Evolutionary conservation across 2,329 filamentous ascomycete species (phyloP).

Genomic region (Podosphaera xanthii): DNA sequence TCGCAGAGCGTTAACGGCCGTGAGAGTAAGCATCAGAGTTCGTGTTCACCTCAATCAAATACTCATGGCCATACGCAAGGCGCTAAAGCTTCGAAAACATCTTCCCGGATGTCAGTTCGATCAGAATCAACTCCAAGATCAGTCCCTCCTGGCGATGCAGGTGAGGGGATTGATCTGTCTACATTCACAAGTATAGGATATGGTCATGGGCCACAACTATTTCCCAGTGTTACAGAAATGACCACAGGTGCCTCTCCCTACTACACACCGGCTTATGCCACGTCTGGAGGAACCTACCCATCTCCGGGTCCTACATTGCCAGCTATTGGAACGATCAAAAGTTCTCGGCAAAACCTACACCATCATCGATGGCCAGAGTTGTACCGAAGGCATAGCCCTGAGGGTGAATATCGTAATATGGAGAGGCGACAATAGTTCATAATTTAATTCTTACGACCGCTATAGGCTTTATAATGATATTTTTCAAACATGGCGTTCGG

Average conservation of each 20-base stretch:
- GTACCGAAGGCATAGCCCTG: conserved; percentile 31
- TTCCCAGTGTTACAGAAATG: conserved; percentile 39
- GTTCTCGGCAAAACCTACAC: not conserved
- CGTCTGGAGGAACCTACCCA: conserved; percentile 13
- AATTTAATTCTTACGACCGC: not conserved
- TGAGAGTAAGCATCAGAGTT: not conserved
- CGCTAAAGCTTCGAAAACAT: not conserved
- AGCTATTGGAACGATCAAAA: conserved; percentile 10
- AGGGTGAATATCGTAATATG: conserved; percentile 22
- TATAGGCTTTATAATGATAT: not conserved
- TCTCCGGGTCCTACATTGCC: conserved; percentile 22
- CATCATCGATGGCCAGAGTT: conserved; percentile 14
- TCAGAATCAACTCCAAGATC: conserved; percentile 16
- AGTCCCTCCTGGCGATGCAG: conserved; percentile 18
- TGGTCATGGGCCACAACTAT: conserved; percentile 16
- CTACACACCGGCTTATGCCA: conserved; percentile 30
- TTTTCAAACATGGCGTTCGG: not conserved
- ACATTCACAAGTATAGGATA: conserved; percentile 11
- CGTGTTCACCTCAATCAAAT: not conserved
- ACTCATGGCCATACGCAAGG: not conserved
- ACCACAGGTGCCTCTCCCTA: conserved; percentile 41
- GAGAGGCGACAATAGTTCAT: conserved; percentile 17
- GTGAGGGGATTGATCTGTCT: conserved; percentile 16
- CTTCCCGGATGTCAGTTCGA: conserved; percentile 12
- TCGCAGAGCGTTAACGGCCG: not conserved